Conservation (phyloP, 768 basidiomycete species). For the Filobasidium floriforme region DNA sequence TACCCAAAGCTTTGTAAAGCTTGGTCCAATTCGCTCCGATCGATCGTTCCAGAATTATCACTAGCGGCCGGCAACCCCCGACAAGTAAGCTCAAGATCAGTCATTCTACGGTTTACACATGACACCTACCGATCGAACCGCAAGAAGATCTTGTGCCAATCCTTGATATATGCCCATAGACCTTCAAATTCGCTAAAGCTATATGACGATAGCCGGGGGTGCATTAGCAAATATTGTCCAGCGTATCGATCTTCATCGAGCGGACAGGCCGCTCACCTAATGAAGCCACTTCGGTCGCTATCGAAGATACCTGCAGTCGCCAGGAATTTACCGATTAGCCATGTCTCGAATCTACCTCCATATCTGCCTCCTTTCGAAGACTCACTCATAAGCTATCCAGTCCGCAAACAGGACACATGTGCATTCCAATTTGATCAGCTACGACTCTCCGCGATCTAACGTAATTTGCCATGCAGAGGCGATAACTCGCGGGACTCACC, state of each 20-base stretch:
- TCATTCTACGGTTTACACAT: too few relatives aligned
- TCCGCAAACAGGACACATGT: background rate
- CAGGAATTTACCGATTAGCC: background rate
- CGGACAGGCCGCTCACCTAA: background rate
- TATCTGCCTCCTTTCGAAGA: constrained; percentile 9
- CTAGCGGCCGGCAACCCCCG: background rate
- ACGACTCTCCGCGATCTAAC: background rate
- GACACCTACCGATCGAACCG: constrained; percentile 36
- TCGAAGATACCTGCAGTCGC: constrained; percentile 42
- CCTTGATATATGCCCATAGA: constrained; percentile 43
- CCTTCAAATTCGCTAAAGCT: constrained; percentile 45
- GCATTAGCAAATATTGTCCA: background rate
- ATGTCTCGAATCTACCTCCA: too few relatives aligned
- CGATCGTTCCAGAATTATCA: constrained; percentile 42
- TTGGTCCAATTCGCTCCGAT: constrained; percentile 43
- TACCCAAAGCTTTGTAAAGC: constrained; percentile 43
- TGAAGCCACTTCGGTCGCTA: constrained; percentile 39
- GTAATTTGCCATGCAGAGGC: too few relatives aligned
- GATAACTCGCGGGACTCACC: too few relatives aligned
- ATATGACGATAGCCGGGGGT: constrained; percentile 20
- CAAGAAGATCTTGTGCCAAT: constrained; percentile 45
- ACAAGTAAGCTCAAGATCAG: background rate
- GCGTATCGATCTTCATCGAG: background rate
- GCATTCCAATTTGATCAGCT: background rate
- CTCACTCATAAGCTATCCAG: constrained; percentile 33